Evolutionary conservation across 805 yeast genomes (phyloP), one percentile per base, ranked within the genome.

Genomic region (Zygosaccharomyces kombuchaensis): DNA sequence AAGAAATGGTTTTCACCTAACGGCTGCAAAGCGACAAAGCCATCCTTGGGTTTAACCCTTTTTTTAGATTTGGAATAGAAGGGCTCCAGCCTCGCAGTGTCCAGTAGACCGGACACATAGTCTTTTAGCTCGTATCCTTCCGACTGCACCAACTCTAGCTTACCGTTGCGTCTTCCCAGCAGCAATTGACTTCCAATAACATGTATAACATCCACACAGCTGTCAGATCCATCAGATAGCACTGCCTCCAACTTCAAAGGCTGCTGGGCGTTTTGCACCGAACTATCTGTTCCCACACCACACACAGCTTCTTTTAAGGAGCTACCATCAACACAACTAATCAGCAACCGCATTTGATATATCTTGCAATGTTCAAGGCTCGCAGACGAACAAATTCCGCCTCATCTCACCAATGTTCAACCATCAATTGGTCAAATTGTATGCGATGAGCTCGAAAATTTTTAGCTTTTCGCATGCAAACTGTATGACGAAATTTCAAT

Each of bases 251-350:
- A 70, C 16, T 77, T 66, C 41, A 70, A 73, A 0, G 95, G 95
- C 58, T 82, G 86, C 9, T 69, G 65, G 0, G 84, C 83, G 27
- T 76, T 76, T 57, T 82, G 80, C 34, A 73, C 70, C 5, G 96
- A 84, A 2, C 96, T 88, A 57, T 90, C 95, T 0, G 91, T 82
- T 0, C 90, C 91, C 42, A 74, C 68, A 14, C 68, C 61, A 55
- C 88, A 87, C 4, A 73, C 58, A 7, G 87, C 68, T 58, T 82
- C 88, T 55, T 83, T 84, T 44, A 82, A 53, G 5, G 77, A 71
- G 0, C 90, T 89, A 1, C 78, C 74, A 55, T 84, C 90, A 50
- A 78, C 84, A 13, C 86, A 76, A 34, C 87, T 71, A 2, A 74
- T 81, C 36, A 84, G 55, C 10, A 84, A 60, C 63, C 76, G 82